Evolutionary conservation across 179 eudicot species (phyloP).

Genomic region (Beta lomatogona): DNA sequence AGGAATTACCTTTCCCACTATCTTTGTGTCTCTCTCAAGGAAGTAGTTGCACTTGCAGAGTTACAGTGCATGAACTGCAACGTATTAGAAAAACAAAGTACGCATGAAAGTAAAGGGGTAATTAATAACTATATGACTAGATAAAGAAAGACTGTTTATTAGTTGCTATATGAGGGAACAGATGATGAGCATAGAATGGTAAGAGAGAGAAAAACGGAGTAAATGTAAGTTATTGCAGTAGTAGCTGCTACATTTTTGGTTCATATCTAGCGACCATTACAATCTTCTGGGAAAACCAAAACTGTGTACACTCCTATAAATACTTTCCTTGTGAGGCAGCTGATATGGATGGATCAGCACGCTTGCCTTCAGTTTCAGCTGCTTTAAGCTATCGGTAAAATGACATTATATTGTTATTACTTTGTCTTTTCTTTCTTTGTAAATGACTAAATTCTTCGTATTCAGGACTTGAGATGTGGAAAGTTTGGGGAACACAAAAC

Average conservation of each 20-base stretch:
- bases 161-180: neutral
- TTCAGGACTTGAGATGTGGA: no score
- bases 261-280: slow-evolving; percentile 23
- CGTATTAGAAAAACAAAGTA: slow-evolving; percentile 18
- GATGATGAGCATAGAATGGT: neutral
- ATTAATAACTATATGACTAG: slow-evolving; percentile 22
- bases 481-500: no score
- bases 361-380: neutral
- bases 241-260: slow-evolving; percentile 5
- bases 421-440: neutral
- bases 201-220: neutral
- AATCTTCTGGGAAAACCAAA: slow-evolving; percentile 23
- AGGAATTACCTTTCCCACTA: neutral
- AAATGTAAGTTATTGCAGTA: slow-evolving; percentile 25
- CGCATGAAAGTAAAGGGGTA: neutral
- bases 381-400: neutral
- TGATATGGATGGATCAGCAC: slow-evolving; percentile 23
- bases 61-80: slow-evolving; percentile 18
- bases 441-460: no score
- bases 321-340: slow-evolving; percentile 5
- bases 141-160: slow-evolving; percentile 21
- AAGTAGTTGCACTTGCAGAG: neutral
- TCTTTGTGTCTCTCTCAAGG: neutral
- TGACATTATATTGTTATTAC: neutral
- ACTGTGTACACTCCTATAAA: slow-evolving; percentile 21